Evolutionary conservation across 306 rosid genomes (phyloP), one percentile per base, ranked within the genome.

Genomic region (Glycine tomentella): DNA sequence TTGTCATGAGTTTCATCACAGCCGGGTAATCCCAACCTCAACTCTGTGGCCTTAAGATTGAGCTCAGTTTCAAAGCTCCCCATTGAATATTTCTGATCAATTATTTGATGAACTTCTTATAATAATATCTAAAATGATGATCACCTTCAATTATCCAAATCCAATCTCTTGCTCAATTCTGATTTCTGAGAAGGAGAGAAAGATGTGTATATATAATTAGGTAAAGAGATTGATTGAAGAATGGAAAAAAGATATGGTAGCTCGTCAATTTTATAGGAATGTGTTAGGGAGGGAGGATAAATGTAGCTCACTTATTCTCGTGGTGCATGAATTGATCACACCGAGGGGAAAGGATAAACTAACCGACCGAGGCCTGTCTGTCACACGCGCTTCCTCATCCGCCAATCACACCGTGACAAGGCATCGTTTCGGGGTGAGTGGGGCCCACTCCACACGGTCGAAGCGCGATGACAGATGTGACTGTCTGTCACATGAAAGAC

Each of bases 11-110:
- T 3, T 72, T 82, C 86, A 31, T 88, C 77, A 16, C 77, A 71
- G 5, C 97, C 95, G 0, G 95, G 95, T 74, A 92, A 83, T 31
- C 97, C 98, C 72, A 94, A 81, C 75, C 90, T 89, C 63, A 94
- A 88, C 86, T 92, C 92, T 13, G 90, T 88, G 17, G 66, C 93
- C 85, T 82, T 82, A 25, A 90, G 78, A 75, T 90, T 89, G 73
- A 87, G 72, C 61, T 86, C 84, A 6, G 33, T 66, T 49, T 83
- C 83, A 48, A 53, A 89, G 50, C 61, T 82, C 6, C 72, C 76
- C 61, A 73, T 50, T 33, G 83, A 25, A 25, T 25, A 25, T 25
- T 25, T 25, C 31, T 25, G 31, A 25, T 25, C 31, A 25, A 25
- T 25, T 25, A 25, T 25, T 25, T 25, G 31, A 25, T 25, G 31